Conservation (phyloP, 1,139 yeast species). For the Fermentozyma sake region DNA sequence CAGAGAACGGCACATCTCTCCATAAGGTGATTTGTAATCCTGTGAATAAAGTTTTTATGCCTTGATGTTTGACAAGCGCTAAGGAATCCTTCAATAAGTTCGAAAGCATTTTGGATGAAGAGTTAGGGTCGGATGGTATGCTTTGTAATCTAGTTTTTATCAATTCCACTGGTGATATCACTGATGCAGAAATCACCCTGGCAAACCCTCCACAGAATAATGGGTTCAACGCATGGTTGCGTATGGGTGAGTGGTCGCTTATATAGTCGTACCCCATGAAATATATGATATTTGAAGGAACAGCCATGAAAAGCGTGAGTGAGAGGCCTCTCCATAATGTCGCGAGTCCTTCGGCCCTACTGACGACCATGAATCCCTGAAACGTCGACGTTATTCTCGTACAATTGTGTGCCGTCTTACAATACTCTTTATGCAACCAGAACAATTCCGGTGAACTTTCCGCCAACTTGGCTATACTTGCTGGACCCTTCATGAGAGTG, state of each 20-base stretch:
- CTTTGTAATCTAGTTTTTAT: slow-evolving; percentile 86
- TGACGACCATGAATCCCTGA: slow-evolving; percentile 67
- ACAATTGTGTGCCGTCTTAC: slow-evolving; percentile 28
- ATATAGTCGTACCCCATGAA: slow-evolving; percentile 90
- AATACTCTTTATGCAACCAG: slow-evolving; percentile 39
- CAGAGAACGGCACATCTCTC: slow-evolving; percentile 97
- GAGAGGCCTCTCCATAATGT: slow-evolving; percentile 91
- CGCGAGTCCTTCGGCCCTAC: slow-evolving; percentile 64
- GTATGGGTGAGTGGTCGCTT: slow-evolving; percentile 68
- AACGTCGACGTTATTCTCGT: slow-evolving; percentile 51
- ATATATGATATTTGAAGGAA: slow-evolving; percentile 90
- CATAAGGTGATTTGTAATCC: slow-evolving; percentile 86
- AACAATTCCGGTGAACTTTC: slow-evolving; percentile 24
- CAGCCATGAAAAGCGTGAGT: slow-evolving; percentile 78
- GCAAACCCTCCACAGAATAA: slow-evolving; percentile 84
- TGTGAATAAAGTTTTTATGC: slow-evolving; percentile 64
- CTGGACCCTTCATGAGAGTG: slow-evolving; percentile 6
- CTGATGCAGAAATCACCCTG: slow-evolving; percentile 76
- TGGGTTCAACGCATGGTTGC: slow-evolving; percentile 57
- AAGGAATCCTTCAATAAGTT: slow-evolving; percentile 55
- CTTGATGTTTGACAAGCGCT: slow-evolving; percentile 51
- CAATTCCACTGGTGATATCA: slow-evolving; percentile 83
- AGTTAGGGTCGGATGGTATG: slow-evolving; percentile 46
- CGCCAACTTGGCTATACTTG: slow-evolving; percentile 4
- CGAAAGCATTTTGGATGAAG: slow-evolving; percentile 30